Percentiles rank a stretch among this genome's conserved stretches.
Evolutionary conservation across 176 grass and related monocot species (phyloP).

Genomic region (Phoenix dactylifera): DNA sequence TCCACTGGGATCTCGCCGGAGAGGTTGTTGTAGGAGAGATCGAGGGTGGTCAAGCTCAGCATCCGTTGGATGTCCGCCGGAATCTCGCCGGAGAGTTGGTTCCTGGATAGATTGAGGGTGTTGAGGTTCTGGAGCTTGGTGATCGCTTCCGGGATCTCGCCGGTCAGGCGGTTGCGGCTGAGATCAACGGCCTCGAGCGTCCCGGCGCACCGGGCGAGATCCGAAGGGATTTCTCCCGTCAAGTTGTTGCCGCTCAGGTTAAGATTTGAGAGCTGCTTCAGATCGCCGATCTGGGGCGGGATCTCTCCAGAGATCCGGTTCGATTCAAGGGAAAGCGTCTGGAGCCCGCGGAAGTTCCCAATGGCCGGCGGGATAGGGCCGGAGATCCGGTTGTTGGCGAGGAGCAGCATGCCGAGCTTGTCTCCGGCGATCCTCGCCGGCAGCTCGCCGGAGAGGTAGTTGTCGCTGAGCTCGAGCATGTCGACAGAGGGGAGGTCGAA

Average conservation of each 20-base stretch:
- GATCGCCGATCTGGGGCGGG: conserved; percentile 45
- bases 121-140: conserved; percentile 48
- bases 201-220: conserved; percentile 32
- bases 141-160: conserved; percentile 47
- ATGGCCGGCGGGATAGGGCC: conserved; percentile 50
- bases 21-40: conserved; percentile 76
- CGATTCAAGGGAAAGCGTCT: conserved; percentile 50
- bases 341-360: conserved; percentile 50
- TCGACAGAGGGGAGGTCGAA: conserved; percentile 49
- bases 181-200: conserved; percentile 49
- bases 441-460: conserved; percentile 61
- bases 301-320: conserved; percentile 49
- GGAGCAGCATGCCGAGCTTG: not conserved
- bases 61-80: conserved; percentile 48
- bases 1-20: conserved; percentile 44
- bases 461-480: conserved; percentile 74
- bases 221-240: conserved; percentile 44
- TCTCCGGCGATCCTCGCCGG: conserved; percentile 26
- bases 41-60: conserved; percentile 76
- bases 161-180: conserved; percentile 61
- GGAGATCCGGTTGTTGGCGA: conserved; percentile 12
- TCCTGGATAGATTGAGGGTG: conserved; percentile 74
- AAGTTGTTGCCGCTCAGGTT: conserved; percentile 61
- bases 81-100: conserved; percentile 44
- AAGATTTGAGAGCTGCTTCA: conserved; percentile 45